Evolutionary conservation across 106 monocot species (phyloP).

Genomic region (Platanthera zijinensis): DNA sequence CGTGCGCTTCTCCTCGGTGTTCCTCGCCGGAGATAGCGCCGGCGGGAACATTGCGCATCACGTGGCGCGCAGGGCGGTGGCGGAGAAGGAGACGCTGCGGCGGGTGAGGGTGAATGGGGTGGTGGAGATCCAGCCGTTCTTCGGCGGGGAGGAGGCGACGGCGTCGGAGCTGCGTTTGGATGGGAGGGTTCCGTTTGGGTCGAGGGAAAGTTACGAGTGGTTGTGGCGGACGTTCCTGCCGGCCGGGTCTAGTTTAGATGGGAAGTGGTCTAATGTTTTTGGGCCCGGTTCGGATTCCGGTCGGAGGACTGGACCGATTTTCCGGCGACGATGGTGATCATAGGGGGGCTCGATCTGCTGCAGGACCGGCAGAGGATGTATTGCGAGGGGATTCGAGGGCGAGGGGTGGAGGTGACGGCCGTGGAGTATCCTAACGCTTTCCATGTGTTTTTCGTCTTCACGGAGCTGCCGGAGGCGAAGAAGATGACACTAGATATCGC

Average conservation of each 20-base stretch:
- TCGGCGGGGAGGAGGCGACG: constrained; percentile 42
- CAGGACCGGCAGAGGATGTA: constrained; percentile 33
- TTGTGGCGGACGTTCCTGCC: constrained; percentile 38
- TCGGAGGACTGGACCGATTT: not conserved
- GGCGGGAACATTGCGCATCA: constrained; percentile 51
- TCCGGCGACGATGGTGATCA: constrained; percentile 16
- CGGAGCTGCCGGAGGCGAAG: constrained; percentile 12
- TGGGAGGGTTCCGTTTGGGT: constrained; percentile 20
- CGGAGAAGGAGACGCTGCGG: not conserved
- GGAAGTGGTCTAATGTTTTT: constrained; percentile 13
- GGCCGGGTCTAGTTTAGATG: constrained; percentile 22
- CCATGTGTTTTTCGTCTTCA: constrained; percentile 22
- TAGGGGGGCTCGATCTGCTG: constrained; percentile 24
- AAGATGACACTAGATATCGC: not conserved
- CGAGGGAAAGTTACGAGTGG: constrained; percentile 18
- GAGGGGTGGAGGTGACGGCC: constrained; percentile 13
- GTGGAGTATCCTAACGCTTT: constrained; percentile 12
- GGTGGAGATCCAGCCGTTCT: constrained; percentile 42
- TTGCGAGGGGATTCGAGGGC: constrained; percentile 9
- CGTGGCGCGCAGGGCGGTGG: constrained; percentile 4
- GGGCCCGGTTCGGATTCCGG: not conserved
- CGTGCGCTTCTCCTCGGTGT: constrained; percentile 21
- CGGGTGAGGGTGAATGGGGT: constrained; percentile 23
- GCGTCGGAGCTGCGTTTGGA: constrained; percentile 30
- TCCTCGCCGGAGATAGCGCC: constrained; percentile 42